Base-by-base conservation (phyloP, 495 filamentous ascomycete species). In the Emericellopsis terricola region DNA sequence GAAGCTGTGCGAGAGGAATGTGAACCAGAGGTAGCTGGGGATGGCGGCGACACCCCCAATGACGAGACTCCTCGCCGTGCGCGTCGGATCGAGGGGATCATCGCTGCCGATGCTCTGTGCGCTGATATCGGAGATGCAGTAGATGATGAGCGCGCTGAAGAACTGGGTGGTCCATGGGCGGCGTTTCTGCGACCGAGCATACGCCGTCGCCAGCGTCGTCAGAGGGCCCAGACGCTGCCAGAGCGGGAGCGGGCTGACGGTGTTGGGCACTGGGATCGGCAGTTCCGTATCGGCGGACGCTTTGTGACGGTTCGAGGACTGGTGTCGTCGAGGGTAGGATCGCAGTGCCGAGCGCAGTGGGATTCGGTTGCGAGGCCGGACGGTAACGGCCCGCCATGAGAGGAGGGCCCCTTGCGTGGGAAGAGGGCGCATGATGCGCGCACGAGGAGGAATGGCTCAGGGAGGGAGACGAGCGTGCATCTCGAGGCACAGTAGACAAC, bases 1-100 rank as follows among this genome's bases (percentile, higher is more conserved):
- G 62, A 91, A 89, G 49, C 71, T 62, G 23, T 71, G 63, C 17
- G 76, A 72, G 10, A 94, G 70, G 53, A 73, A 91, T 42, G 82
- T 60, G 57, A 91, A 89, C 81, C 84, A 94, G 24, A 71, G 63
- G 53, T 85, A 94, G 32, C 65, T 65, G 8, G 86, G 86, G 36
- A 92, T 78, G 28, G 76, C 73, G 33, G 65, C 64, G 34, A 73
- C 61, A 1, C 61, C 65, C 6, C 85, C 83, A 42, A 93, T 83
- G 9, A 69, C 46, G 51, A 92, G 44, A 39, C 82, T 73, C 34
- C 85, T 59, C 33, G 66, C 49, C 8, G 81, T 89, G 37, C 81
- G 62, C 38, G 52, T 58, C 7, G 77, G 71, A 44, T 82, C 77
- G 47, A 89, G 87, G 8, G 63, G 60, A 44, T 59, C 57, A 5